Evolutionary conservation across 78 protist species (phyloP).

Genomic region (Isochrysis galbana): DNA sequence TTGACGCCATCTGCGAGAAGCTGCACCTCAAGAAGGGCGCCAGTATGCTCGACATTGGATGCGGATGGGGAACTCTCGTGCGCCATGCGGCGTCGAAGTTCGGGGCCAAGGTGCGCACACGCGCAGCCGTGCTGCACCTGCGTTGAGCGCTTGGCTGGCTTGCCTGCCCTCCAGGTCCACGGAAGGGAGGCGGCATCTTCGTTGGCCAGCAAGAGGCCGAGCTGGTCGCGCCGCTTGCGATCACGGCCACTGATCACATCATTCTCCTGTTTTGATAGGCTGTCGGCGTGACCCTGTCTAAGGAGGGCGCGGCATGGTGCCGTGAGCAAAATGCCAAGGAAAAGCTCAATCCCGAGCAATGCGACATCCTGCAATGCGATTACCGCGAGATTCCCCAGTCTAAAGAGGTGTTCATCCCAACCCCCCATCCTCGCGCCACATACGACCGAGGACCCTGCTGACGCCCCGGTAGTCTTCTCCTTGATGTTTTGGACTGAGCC

Average conservation of each 20-base stretch:
- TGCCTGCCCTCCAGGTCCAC: no score
- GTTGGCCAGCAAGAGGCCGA: no score
- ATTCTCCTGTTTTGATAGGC: no score
- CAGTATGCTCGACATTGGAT: slow-evolving; percentile 59
- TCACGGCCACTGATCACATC: no score
- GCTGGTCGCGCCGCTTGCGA: no score
- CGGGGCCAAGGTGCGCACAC: slow-evolving; percentile 26
- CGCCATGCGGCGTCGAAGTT: slow-evolving; percentile 49
- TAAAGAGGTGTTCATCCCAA: no score
- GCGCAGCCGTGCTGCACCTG: not conserved
- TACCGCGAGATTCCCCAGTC: slow-evolving; percentile 48
- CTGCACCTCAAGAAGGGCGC: slow-evolving; percentile 50
- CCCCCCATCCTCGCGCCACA: no score
- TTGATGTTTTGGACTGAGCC: no score
- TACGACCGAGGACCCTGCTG: no score
- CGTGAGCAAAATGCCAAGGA: slow-evolving; percentile 25
- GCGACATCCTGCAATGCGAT: slow-evolving; percentile 38
- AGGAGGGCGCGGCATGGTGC: slow-evolving; percentile 50
- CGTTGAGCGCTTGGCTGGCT: no score
- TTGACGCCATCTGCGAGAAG: slow-evolving; percentile 47
- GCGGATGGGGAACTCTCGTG: slow-evolving; percentile 66
- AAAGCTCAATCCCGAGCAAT: not conserved
- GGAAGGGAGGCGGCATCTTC: no score
- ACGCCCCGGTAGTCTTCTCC: no score
- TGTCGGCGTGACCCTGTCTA: slow-evolving; percentile 51